Base-by-base conservation (phyloP, 805 yeast species). In the Nakazawaea peltata region DNA sequence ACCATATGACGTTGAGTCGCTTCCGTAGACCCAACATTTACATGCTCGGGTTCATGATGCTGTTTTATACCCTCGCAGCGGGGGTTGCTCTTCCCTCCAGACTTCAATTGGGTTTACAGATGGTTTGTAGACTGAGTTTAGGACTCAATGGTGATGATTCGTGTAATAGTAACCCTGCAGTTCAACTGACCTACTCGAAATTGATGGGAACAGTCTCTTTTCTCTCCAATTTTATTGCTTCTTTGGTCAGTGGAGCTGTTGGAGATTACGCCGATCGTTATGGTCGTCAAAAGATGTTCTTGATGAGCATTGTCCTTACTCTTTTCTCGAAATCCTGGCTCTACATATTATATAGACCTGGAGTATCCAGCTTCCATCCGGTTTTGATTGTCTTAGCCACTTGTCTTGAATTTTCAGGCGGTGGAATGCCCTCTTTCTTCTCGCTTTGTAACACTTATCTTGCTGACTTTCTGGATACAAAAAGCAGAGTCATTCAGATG, bases 401-500 rank as follows among this genome's bases (percentile, higher is more conserved):
- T 10, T 42, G 66, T 4, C 22, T 74, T 2, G 61, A 61, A 19
- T 65, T 71, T 22, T 36, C 65, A 4, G 61, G 71, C 15, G 88
- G 88, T 21, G 78, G 83, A 0, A 33, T 66, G 14, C 47, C 71
- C 34, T 59, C 74, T 4, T 45, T 76, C 28, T 44, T 76, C 33
- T 65, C 77, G 12, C 56, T 75, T 19, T 55, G 70, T 6, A 72
- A 71, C 47, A 67, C 83, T 38, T 81, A 79, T 47, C 65, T 78
- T 10, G 59, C 81, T 1, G 90, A 81, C 53, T 67, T 79, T 27
- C 71, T 71, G 4, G 76, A 72, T 16, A 64, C 81, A 0, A 65
- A 61, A 18, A 63, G 67, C 33, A 58, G 87, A 42, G 65, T 71
- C 18, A 57, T 65, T 29, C 62, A 64, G 21, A 56, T 77, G 37